Evolutionary conservation across 2,329 filamentous ascomycete genomes (phyloP).

Genomic region (Ciborinia camelliae): DNA sequence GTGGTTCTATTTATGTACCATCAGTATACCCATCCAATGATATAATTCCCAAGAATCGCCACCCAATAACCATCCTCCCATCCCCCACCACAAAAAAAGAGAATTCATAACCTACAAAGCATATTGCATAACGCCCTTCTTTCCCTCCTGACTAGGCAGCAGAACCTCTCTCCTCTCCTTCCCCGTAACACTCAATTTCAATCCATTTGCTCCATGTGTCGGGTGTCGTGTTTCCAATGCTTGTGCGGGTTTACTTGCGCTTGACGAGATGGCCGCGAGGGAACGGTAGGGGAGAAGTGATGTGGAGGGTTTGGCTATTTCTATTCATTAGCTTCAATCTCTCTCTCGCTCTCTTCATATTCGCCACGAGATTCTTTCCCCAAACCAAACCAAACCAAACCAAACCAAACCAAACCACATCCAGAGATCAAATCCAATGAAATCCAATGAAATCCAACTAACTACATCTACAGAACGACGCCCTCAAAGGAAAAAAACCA

Average conservation of each 20-base stretch:
- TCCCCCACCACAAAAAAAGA: not conserved
- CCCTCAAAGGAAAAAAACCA: not conserved
- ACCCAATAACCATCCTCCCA: not conserved
- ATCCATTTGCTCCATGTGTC: not conserved
- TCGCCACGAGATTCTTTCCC: too few species aligned
- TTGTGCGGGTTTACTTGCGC: slow-evolving; percentile 58
- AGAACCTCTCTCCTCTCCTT: slow-evolving; percentile 66
- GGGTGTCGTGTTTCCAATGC: not conserved
- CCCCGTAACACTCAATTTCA: slow-evolving; percentile 44
- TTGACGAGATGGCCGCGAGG: slow-evolving; percentile 62
- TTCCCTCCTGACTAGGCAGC: slow-evolving; percentile 72
- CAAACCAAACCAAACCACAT: too few species aligned
- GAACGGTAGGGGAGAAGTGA: slow-evolving; percentile 62
- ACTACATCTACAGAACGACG: too few species aligned
- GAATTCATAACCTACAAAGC: slow-evolving; percentile 66
- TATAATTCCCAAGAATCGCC: not conserved
- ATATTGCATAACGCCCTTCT: slow-evolving; percentile 80
- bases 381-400: too few species aligned
- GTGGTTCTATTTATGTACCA: slow-evolving; percentile 55
- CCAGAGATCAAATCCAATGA: too few species aligned
- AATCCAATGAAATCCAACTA: too few species aligned
- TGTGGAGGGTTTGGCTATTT: slow-evolving; percentile 61
- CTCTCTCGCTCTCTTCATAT: too few species aligned
- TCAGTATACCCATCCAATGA: slow-evolving; percentile 7
- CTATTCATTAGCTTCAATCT: too few species aligned